Conservation (phyloP, 2,329 filamentous ascomycete genomes). For the Penicillium sp. region DNA sequence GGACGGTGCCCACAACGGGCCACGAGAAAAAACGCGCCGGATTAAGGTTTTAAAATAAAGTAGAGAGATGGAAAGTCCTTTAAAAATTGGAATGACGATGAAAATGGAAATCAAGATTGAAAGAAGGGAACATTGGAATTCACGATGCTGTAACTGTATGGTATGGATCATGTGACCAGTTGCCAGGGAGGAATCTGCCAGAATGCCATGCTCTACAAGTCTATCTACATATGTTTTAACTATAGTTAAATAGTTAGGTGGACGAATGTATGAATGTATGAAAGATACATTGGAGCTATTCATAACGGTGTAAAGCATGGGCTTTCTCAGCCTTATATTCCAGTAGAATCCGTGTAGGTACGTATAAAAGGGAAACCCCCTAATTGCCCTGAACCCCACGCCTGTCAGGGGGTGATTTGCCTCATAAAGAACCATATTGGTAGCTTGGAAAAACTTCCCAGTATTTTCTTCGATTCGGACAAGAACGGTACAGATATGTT, state of each 20-base stretch:
- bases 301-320: neutral
- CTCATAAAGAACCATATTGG: neutral
- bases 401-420: neutral
- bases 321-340: neutral
- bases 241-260: too few species aligned
- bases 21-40: conserved; percentile 1
- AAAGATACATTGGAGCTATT: neutral
- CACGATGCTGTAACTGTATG: conserved; percentile 5
- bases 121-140: neutral
- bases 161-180: conserved; percentile 11
- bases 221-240: neutral
- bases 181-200: conserved; percentile 12
- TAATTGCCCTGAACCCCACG: neutral
- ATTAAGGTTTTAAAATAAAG: too few species aligned
- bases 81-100: conserved; percentile 6
- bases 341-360: neutral
- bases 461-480: too few species aligned
- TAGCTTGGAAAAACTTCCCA: too few species aligned
- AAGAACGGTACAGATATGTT: too few species aligned
- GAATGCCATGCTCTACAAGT: conserved; percentile 1
- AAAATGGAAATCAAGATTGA: conserved; percentile 3
- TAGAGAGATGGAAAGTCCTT: neutral
- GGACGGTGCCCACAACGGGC: conserved; percentile 12
- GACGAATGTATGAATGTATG: neutral
- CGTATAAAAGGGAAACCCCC: neutral